phyloP scores from a whole-genome alignment of 352 stramenopile species.

The Globisporangium paroecandrum region DNA sequence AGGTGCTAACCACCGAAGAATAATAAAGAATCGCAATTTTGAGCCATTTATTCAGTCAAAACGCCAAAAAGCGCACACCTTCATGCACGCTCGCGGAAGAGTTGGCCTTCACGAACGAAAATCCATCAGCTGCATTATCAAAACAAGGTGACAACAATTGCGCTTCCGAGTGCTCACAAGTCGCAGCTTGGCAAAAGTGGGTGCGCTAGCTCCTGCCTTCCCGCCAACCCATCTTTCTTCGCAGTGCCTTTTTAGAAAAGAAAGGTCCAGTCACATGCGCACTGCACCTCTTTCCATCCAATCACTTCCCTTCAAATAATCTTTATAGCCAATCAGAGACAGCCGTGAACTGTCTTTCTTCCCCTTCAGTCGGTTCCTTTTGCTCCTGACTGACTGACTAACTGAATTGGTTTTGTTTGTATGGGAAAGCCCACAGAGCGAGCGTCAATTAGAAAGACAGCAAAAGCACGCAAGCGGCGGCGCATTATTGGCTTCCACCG shows the following conservation, averaged over 20 bases:
- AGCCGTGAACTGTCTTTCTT: neutral
- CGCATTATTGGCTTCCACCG: neutral
- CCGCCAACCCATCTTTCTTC: neutral
- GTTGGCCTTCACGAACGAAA: slow-evolving; percentile 4
- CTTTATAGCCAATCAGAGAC: neutral
- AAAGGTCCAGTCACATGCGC: neutral
- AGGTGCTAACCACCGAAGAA: too few relatives aligned
- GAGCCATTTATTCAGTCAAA: too few relatives aligned
- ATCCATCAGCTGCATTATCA: neutral
- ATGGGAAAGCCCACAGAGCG: neutral
- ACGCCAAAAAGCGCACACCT: too few relatives aligned
- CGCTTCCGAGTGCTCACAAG: neutral
- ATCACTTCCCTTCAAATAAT: neutral
- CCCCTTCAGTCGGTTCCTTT: neutral
- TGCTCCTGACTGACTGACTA: neutral
- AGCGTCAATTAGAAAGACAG: neutral
- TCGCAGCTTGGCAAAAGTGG: neutral
- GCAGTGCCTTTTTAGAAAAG: slow-evolving; percentile 4
- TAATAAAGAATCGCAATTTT: too few relatives aligned
- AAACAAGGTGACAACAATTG: neutral
- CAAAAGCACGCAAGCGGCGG: neutral
- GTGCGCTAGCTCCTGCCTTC: neutral
- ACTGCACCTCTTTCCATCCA: neutral
- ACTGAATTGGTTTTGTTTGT: neutral
- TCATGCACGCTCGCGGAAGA: neutral